phyloP scores from a whole-genome alignment of 192 early-diverging fungal genomes.

The Backusella macrospora region DNA sequence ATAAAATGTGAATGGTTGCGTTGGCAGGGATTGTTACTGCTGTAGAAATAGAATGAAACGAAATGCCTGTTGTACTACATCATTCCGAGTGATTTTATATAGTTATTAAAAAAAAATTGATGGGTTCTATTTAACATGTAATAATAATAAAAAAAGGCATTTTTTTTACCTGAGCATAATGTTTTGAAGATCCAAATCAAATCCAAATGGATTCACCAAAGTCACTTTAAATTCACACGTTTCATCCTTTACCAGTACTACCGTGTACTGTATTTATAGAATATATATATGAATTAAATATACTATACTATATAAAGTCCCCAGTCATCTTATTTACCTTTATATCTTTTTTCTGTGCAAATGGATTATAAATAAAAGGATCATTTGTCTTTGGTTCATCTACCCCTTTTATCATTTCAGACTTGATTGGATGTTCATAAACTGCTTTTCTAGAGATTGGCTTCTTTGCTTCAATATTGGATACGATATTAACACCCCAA shows the following conservation, averaged over 20 bases:
- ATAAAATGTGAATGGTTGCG: constrained; percentile 59
- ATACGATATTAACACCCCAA: constrained; percentile 61
- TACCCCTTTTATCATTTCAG: constrained; percentile 35
- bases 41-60: constrained; percentile 59
- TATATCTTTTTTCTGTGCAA: constrained; percentile 59
- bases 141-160: no score
- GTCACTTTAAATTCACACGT: constrained; percentile 68
- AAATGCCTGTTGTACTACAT: constrained; percentile 60
- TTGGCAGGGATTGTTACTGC: constrained; percentile 71
- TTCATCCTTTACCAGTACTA: constrained; percentile 69
- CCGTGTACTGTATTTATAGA: constrained; percentile 22
- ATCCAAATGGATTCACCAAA: constrained; percentile 77
- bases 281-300: constrained; percentile 1
- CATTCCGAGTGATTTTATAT: not conserved
- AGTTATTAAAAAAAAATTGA: constrained; percentile 6
- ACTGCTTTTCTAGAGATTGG: constrained; percentile 60
- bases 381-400: constrained; percentile 45
- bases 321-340: constrained; percentile 28
- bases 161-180: constrained; percentile 56
- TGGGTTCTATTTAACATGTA: no score
- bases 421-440: constrained; percentile 53
- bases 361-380: constrained; percentile 85
- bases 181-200: constrained; percentile 76
- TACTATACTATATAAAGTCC: not conserved
- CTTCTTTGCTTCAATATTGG: constrained; percentile 53